phyloP scores from a whole-genome alignment of 371 early-diverging fungal genomes.

The Rhizopus sp. region DNA sequence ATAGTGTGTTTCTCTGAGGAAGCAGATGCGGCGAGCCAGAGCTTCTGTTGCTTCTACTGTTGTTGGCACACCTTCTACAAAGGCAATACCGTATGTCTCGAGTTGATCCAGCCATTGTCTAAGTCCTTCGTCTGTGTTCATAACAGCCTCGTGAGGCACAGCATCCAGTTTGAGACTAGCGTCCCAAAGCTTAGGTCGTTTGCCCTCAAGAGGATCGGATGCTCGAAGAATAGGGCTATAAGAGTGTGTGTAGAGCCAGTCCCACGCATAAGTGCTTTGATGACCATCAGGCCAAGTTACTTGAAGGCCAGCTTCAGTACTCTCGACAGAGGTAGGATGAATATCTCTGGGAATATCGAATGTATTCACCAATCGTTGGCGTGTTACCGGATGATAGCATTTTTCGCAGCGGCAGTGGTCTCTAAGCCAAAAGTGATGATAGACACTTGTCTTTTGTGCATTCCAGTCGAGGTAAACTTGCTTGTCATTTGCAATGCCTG shows the following conservation, averaged over 20 bases:
- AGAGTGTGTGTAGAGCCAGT: conserved; percentile 73
- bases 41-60: conserved; percentile 68
- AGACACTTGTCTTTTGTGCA: conserved; percentile 48
- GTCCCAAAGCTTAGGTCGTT: conserved; percentile 43
- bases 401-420: conserved; percentile 84
- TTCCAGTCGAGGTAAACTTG: conserved; percentile 58
- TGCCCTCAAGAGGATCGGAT: conserved; percentile 29
- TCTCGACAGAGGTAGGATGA: conserved; percentile 46
- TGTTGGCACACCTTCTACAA: conserved; percentile 76
- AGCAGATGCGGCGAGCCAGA: conserved; percentile 69
- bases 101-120: conserved; percentile 72
- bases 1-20: conserved; percentile 84
- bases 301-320: conserved; percentile 35
- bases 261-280: conserved; percentile 57
- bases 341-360: conserved; percentile 72
- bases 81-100: conserved; percentile 77
- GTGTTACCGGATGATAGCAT: conserved; percentile 80
- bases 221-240: conserved; percentile 65
- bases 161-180: conserved; percentile 44
- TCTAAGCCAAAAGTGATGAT: conserved; percentile 74
- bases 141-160: conserved; percentile 66
- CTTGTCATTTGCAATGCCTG: conserved; percentile 46
- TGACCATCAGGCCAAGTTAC: conserved; percentile 68
- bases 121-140: conserved; percentile 70
- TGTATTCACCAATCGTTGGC: conserved; percentile 80